Conservation (phyloP, 441 rosid species). For the Erodium moschatum region DNA sequence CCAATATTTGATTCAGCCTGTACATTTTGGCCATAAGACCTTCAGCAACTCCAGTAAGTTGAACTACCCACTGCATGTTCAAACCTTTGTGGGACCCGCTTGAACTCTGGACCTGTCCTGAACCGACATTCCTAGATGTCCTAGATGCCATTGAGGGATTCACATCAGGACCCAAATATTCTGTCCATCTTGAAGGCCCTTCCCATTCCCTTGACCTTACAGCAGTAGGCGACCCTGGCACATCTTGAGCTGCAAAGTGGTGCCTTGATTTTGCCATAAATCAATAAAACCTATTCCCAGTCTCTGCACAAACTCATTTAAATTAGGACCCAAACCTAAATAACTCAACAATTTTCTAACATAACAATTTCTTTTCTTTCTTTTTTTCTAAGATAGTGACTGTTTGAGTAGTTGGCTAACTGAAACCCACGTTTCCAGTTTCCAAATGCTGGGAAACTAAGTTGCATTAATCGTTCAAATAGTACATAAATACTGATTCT, state of each 20-base stretch:
- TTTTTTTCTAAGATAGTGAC: not conserved
- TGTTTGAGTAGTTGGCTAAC: not conserved
- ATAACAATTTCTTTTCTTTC: not conserved
- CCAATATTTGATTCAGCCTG: conserved; percentile 87
- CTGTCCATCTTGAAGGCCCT: conserved; percentile 90
- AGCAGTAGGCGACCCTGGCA: conserved; percentile 47
- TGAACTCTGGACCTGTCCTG: conserved; percentile 54
- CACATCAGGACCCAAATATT: conserved; percentile 78
- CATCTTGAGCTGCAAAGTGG: conserved; percentile 46
- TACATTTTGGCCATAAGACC: conserved; percentile 98
- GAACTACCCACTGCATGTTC: conserved; percentile 86
- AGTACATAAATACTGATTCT: not conserved
- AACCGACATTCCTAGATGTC: conserved; percentile 45
- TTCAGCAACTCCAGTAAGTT: conserved; percentile 85
- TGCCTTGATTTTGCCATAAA: conserved; percentile 67
- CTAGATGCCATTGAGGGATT: conserved; percentile 43
- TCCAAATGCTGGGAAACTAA: not conserved
- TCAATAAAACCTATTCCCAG: conserved; percentile 3
- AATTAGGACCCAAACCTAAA: not conserved
- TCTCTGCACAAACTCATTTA: not conserved
- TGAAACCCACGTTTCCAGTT: not conserved
- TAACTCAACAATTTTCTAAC: not conserved
- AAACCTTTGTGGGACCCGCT: conserved; percentile 70
- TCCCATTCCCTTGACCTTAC: conserved; percentile 83
- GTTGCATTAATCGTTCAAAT: not conserved